A percentile compares a stretch with the other conserved stretches of the same genome.
Conservation (phyloP, 768 basidiomycete genomes). For the Russula sp. region DNA sequence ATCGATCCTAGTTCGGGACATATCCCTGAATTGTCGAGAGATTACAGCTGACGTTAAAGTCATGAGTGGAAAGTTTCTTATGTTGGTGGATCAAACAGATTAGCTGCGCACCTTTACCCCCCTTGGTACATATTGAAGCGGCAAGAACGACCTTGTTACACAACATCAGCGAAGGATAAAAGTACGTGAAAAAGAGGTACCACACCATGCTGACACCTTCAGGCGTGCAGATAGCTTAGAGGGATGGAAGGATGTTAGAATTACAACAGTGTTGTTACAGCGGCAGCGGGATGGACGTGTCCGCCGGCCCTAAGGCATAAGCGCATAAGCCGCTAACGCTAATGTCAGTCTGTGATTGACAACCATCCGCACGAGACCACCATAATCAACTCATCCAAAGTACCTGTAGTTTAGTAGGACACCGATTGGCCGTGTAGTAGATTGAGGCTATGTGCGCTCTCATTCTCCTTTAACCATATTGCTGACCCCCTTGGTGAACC, state of each 20-base stretch:
- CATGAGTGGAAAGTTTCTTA: neutral
- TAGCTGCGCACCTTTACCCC: conserved; percentile 68
- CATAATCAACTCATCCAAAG: neutral
- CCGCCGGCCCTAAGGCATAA: conserved; percentile 7
- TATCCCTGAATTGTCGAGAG: conserved; percentile 92
- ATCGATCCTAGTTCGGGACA: conserved; percentile 89
- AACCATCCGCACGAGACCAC: neutral
- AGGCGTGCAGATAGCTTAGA: neutral
- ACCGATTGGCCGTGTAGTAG: no score
- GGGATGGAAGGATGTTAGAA: neutral
- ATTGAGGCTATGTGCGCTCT: neutral
- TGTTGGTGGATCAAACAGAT: neutral
- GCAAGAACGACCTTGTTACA: conserved; percentile 74
- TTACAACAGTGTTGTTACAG: neutral
- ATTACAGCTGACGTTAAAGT: conserved; percentile 61
- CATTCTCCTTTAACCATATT: neutral
- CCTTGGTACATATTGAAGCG: conserved; percentile 92
- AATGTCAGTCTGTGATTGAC: neutral
- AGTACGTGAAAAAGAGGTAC: neutral
- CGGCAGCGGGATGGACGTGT: neutral
- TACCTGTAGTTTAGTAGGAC: neutral
- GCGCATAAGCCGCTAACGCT: no score
- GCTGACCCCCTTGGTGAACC: neutral
- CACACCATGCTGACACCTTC: conserved; percentile 11
- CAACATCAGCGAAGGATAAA: neutral